Evolutionary conservation across 768 basidiomycete genomes (phyloP).

Genomic region (Amanita muscaria): DNA sequence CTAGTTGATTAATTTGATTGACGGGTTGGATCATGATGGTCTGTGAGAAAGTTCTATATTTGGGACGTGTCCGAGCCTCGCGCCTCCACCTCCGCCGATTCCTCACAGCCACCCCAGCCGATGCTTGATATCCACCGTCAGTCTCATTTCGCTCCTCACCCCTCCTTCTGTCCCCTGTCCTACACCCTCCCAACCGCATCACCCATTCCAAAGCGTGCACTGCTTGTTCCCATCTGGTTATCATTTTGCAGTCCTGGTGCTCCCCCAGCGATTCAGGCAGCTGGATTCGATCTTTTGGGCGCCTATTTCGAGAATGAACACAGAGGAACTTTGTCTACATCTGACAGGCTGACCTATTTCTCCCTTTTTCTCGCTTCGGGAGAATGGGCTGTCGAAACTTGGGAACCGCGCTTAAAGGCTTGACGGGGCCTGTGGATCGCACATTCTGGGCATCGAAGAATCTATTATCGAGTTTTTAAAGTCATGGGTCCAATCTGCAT

Average conservation of each 20-base stretch:
- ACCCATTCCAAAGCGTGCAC: slow-evolving; percentile 43
- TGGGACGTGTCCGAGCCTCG: too few species aligned
- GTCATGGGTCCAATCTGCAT: slow-evolving; percentile 60
- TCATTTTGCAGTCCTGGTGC: slow-evolving; percentile 47
- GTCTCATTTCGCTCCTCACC: too few species aligned
- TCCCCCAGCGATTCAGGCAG: slow-evolving; percentile 50
- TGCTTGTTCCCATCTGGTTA: slow-evolving; percentile 52
- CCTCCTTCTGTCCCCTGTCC: too few species aligned
- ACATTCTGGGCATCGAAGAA: slow-evolving; percentile 58
- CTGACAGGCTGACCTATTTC: slow-evolving; percentile 57
- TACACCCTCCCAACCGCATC: slow-evolving; percentile 43
- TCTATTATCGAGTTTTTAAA: slow-evolving; percentile 47
- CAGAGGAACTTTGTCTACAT: slow-evolving; percentile 30
- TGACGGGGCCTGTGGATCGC: slow-evolving; percentile 47
- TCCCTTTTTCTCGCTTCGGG: slow-evolving; percentile 44
- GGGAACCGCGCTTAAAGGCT: slow-evolving; percentile 64
- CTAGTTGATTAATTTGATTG: too few species aligned
- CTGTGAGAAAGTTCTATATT: too few species aligned
- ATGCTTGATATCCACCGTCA: too few species aligned
- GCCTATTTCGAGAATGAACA: slow-evolving; percentile 52
- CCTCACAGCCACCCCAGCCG: too few species aligned
- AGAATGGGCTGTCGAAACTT: slow-evolving; percentile 39
- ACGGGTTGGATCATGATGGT: too few species aligned
- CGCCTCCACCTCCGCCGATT: too few species aligned
- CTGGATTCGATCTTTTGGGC: slow-evolving; percentile 65